Evolutionary conservation across 805 yeast species (phyloP).

Genomic region (Suhomyces prunicola): DNA sequence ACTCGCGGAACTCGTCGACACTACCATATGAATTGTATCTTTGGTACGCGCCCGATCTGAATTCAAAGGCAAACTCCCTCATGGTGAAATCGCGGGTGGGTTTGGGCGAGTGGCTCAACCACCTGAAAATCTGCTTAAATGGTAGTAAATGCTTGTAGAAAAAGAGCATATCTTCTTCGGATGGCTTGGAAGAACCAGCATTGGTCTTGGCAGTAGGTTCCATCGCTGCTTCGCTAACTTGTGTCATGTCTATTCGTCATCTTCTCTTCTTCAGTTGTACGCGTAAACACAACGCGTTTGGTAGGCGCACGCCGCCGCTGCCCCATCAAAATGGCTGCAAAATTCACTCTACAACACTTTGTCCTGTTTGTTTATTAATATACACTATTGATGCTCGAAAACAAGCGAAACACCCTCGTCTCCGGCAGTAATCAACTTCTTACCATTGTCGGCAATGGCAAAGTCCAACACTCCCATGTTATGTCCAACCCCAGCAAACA

Average conservation of each 20-base stretch:
- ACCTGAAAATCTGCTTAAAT: constrained; percentile 72
- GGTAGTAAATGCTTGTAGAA: constrained; percentile 74
- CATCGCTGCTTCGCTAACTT: not conserved
- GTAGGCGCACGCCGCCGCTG: not conserved
- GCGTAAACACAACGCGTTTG: not conserved
- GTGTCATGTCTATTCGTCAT: not conserved
- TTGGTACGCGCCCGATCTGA: constrained; percentile 81
- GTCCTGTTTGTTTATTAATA: too few species aligned
- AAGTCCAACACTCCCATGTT: constrained; percentile 92
- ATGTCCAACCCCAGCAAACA: constrained; percentile 85
- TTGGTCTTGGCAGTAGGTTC: not conserved
- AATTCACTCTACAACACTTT: not conserved
- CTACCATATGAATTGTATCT: constrained; percentile 77
- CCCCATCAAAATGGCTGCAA: not conserved
- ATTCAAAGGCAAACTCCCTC: constrained; percentile 92
- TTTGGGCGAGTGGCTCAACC: constrained; percentile 84
- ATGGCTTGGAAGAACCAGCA: constrained; percentile 23
- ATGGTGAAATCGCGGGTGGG: constrained; percentile 75
- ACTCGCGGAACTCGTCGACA: constrained; percentile 71
- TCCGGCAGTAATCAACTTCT: constrained; percentile 83
- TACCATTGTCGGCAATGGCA: constrained; percentile 61
- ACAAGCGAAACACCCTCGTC: constrained; percentile 93
- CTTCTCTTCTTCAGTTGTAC: not conserved
- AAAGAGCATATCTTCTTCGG: constrained; percentile 63
- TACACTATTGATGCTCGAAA: constrained; percentile 33